These are phyloP conservation scores for Purpureocillium lavendulum DNA, from an alignment of 2,329 filamentous ascomycete species.

Conservation along the genomic window DNA sequence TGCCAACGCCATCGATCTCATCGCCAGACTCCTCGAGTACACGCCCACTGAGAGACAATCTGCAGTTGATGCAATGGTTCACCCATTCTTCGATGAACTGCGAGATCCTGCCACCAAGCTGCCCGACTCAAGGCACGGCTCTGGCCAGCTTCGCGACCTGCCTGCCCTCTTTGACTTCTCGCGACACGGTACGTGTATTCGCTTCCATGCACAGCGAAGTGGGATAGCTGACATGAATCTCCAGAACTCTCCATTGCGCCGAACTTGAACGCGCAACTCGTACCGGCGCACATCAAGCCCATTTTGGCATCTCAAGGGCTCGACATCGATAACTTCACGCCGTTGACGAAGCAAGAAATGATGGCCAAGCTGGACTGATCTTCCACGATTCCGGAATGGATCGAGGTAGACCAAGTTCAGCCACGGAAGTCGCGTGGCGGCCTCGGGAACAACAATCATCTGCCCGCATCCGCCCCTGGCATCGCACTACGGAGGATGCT, in stretches of 20 bases:
- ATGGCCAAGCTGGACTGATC: conserved; percentile 91
- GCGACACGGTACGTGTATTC: conserved; percentile 65
- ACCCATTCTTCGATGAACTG: conserved; percentile 97
- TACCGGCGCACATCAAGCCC: conserved; percentile 73
- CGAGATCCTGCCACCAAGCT: conserved; percentile 84
- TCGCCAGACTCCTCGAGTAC: conserved; percentile 89
- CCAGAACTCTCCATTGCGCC: conserved; percentile 94
- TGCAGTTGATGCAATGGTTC: conserved; percentile 93
- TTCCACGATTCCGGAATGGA: conserved; percentile 14
- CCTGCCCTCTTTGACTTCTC: conserved; percentile 90
- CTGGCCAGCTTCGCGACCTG: conserved; percentile 70
- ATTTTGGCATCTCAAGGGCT: conserved; percentile 69
- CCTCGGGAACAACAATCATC: conserved; percentile 18
- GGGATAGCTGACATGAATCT: conserved; percentile 2
- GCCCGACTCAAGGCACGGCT: conserved; percentile 87
- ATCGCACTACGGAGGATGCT: conserved; percentile 18
- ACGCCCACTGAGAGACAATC: conserved; percentile 92
- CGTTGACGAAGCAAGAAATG: conserved; percentile 91
- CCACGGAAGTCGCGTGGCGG: conserved; percentile 18
- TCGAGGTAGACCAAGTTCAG: conserved; percentile 22
- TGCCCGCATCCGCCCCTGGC: conserved; percentile 13
- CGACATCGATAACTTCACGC: conserved; percentile 89
- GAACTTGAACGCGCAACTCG: conserved; percentile 76
- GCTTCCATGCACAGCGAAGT: neutral
- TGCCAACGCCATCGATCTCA: conserved; percentile 85